Conservation (phyloP, 805 yeast species). For the Lachancea sp. region DNA sequence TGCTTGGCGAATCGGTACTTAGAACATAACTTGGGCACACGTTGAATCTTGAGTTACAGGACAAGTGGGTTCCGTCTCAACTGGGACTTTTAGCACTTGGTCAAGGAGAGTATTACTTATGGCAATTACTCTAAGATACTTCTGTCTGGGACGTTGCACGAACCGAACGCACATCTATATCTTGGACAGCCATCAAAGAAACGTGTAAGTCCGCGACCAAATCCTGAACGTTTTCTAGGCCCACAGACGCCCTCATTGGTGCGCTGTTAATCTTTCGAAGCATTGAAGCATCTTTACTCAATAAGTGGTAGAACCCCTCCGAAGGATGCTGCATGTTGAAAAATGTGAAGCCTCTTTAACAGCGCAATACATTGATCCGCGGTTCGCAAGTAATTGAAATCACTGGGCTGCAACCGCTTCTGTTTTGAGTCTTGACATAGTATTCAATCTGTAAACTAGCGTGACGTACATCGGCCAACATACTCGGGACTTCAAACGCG, state of each 20-base stretch:
- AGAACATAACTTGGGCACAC: no score
- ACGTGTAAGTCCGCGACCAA: slow-evolving; percentile 63
- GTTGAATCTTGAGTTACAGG: no score
- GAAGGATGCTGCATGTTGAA: slow-evolving; percentile 86
- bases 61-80: no score
- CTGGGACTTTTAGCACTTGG: no score
- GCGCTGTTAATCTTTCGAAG: slow-evolving; percentile 48
- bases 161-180: no score
- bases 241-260: slow-evolving; percentile 69
- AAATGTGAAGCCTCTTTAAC: slow-evolving; percentile 59
- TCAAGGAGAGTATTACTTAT: no score
- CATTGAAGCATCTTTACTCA: slow-evolving; percentile 84
- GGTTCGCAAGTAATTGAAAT: slow-evolving; percentile 55
- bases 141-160: no score
- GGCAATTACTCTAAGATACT: no score
- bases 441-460: slow-evolving; percentile 71
- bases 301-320: slow-evolving; percentile 90
- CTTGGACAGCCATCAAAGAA: slow-evolving; percentile 48
- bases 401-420: slow-evolving; percentile 65
- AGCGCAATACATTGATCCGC: slow-evolving; percentile 53
- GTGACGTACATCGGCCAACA: slow-evolving; percentile 51
- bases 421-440: slow-evolving; percentile 59
- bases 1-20: no score
- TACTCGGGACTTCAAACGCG: slow-evolving; percentile 38
- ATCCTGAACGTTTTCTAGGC: slow-evolving; percentile 72